phyloP scores from a whole-genome alignment of 495 filamentous ascomycete genomes.

The Ramalina intermedia region DNA sequence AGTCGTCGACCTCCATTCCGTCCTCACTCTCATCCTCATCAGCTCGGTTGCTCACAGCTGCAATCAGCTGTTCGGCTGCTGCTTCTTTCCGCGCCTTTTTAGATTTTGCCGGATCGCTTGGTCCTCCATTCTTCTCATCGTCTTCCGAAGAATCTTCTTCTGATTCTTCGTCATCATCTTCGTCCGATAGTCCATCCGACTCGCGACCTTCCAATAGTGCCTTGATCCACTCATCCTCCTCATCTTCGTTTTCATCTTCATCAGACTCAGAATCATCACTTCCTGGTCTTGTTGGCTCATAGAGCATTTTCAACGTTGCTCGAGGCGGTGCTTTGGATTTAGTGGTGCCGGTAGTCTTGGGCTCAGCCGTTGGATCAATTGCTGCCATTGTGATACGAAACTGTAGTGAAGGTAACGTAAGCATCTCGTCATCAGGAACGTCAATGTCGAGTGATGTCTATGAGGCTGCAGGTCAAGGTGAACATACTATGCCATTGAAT shows the following conservation, averaged over 20 bases:
- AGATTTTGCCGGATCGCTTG: constrained; percentile 75
- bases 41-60: constrained; percentile 14
- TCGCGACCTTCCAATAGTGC: constrained; percentile 30
- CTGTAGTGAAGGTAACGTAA: constrained; percentile 27
- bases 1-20: constrained; percentile 44
- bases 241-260: constrained; percentile 44
- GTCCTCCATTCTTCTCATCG: constrained; percentile 70
- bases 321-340: constrained; percentile 48
- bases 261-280: constrained; percentile 40
- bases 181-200: constrained; percentile 40
- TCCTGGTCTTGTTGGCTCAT: constrained; percentile 40
- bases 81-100: constrained; percentile 67
- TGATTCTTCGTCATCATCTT: constrained; percentile 45
- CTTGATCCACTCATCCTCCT: constrained; percentile 45
- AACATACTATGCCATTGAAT: constrained; percentile 24
- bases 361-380: constrained; percentile 71
- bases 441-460: too few relatives aligned
- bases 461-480: not conserved
- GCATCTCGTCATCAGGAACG: too few relatives aligned
- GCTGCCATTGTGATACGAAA: constrained; percentile 98
- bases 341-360: constrained; percentile 47
- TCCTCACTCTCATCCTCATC: constrained; percentile 40
- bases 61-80: constrained; percentile 30
- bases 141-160: constrained; percentile 51
- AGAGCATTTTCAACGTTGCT: constrained; percentile 82